phyloP scores from a whole-genome alignment of 257 asterid species.

The Avicennia marina region DNA sequence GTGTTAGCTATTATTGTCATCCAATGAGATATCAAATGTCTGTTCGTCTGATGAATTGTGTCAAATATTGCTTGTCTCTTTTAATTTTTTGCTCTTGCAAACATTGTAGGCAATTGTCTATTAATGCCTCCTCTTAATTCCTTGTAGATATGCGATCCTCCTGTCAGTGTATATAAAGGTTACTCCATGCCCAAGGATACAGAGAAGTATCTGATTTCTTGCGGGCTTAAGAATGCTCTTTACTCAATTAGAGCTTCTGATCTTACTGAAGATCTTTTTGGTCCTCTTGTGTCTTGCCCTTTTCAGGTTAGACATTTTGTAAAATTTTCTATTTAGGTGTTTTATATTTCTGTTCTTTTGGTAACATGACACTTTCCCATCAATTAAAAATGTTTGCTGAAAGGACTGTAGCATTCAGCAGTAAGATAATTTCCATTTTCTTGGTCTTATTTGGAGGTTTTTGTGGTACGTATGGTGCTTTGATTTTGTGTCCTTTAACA shows the following conservation, averaged over 20 bases:
- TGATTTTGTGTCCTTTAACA: not conserved
- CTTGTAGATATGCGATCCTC: slow-evolving; percentile 83
- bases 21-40: not conserved
- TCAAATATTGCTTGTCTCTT: not conserved
- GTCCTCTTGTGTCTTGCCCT: slow-evolving; percentile 69
- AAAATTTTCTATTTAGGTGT: not conserved
- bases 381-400: too few species aligned
- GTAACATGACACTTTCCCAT: not conserved
- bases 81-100: not conserved
- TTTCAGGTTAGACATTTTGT: slow-evolving; percentile 49
- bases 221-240: slow-evolving; percentile 88
- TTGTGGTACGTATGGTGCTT: not conserved
- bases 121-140: slow-evolving; percentile 8
- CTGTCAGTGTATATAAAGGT: slow-evolving; percentile 89
- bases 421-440: not conserved
- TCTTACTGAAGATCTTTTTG: slow-evolving; percentile 69
- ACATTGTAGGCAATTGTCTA: slow-evolving; percentile 3
- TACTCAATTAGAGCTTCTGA: slow-evolving; percentile 82
- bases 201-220: slow-evolving; percentile 70
- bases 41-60: too few species aligned
- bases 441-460: slow-evolving; percentile 3
- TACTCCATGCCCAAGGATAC: slow-evolving; percentile 79
- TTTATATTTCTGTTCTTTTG: not conserved
- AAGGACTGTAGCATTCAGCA: too few species aligned
- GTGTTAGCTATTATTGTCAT: not conserved